These are phyloP conservation scores for Colletotrichum tanaceti DNA, from an alignment of 2,329 filamentous ascomycete species.

Conservation along the genomic window DNA sequence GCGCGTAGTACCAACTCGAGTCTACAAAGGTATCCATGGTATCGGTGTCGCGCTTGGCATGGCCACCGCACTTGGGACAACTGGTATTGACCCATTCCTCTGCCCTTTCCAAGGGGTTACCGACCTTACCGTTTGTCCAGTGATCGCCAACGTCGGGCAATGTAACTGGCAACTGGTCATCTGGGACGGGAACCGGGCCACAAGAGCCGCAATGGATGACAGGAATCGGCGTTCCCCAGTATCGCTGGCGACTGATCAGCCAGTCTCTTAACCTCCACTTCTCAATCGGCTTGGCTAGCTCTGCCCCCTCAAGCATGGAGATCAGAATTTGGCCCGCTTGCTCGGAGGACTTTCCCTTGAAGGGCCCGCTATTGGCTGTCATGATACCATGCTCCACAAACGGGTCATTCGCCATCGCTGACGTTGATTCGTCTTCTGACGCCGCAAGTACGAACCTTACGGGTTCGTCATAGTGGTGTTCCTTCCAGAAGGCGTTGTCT, in stretches of 20 bases:
- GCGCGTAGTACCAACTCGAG: conserved; percentile 92
- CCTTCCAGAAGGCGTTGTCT: conserved; percentile 83
- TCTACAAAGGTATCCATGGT: conserved; percentile 98
- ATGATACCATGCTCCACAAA: conserved; percentile 76
- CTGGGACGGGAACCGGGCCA: conserved; percentile 82
- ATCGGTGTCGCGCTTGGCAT: conserved; percentile 86
- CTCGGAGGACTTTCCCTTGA: conserved; percentile 71
- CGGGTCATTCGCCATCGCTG: conserved; percentile 61
- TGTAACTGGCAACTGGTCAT: conserved; percentile 78
- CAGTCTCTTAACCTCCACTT: conserved; percentile 89
- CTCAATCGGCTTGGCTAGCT: conserved; percentile 71
- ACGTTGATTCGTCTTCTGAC: conserved; percentile 60
- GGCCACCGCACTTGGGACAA: conserved; percentile 78
- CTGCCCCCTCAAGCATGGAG: conserved; percentile 63
- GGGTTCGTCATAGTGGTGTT: conserved; percentile 70
- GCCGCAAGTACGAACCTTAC: conserved; percentile 72
- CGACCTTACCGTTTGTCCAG: conserved; percentile 75
- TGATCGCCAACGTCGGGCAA: conserved; percentile 77
- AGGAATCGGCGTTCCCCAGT: conserved; percentile 92
- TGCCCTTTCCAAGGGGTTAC: conserved; percentile 80
- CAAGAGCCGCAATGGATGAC: conserved; percentile 84
- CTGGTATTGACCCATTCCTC: conserved; percentile 78
- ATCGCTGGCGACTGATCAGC: conserved; percentile 91
- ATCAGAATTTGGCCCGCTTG: conserved; percentile 73
- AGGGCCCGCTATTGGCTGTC: conserved; percentile 72